These are phyloP conservation scores for Pichia insulana DNA, from an alignment of 805 yeast genomes.

Conservation along the genomic window DNA sequence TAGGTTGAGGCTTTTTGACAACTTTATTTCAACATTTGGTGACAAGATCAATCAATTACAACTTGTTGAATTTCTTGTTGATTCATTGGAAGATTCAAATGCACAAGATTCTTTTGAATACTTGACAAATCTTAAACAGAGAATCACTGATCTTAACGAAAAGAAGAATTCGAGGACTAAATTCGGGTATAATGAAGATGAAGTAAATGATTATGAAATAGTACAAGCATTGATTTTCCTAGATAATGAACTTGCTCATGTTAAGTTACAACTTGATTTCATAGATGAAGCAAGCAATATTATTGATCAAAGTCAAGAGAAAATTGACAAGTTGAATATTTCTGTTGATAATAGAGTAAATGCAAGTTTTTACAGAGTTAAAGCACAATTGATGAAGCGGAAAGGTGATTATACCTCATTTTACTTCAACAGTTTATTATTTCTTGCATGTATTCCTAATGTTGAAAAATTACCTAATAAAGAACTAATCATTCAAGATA, in stretches of 20 bases:
- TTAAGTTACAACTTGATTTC: constrained; percentile 45
- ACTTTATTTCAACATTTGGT: constrained; percentile 59
- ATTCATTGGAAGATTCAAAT: constrained; percentile 36
- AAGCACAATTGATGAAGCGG: constrained; percentile 64
- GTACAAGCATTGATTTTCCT: constrained; percentile 49
- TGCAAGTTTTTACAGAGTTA: constrained; percentile 76
- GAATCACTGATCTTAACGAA: constrained; percentile 36
- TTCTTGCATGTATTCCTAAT: constrained; percentile 62
- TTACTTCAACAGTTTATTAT: constrained; percentile 75
- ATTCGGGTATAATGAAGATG: constrained; percentile 16
- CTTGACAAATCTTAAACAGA: constrained; percentile 34
- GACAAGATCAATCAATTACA: constrained; percentile 72
- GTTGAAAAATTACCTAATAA: constrained; percentile 33
- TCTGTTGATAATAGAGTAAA: constrained; percentile 56
- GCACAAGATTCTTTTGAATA: constrained; percentile 43
- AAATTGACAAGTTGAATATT: constrained; percentile 46
- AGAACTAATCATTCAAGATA: constrained; percentile 51
- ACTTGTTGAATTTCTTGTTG: constrained; percentile 64
- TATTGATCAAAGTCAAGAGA: constrained; percentile 50
- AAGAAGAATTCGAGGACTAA: constrained; percentile 14
- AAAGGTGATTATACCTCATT: constrained; percentile 73
- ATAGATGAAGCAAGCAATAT: constrained; percentile 55
- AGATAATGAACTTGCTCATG: constrained; percentile 67
- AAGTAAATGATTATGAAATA: constrained; percentile 25
- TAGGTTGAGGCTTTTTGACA: constrained; percentile 59